Conservation (phyloP, 1,284 basidiomycete genomes). For the Cutaneotrichosporon cutaneum region DNA sequence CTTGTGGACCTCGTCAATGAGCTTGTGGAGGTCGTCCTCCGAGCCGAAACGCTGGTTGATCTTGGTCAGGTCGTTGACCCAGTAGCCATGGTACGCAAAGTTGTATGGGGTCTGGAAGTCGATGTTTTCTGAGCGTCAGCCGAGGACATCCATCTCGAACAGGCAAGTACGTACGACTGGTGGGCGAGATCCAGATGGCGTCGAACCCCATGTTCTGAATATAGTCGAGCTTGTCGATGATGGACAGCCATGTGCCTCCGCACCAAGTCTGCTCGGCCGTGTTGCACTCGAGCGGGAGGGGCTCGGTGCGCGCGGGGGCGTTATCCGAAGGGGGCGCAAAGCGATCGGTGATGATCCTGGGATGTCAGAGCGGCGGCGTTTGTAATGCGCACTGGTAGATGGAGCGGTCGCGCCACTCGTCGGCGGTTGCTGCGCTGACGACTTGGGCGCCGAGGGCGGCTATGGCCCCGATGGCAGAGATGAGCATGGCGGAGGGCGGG, state of each 20-base stretch:
- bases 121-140: slow-evolving; percentile 58
- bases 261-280: slow-evolving; percentile 58
- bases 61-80: slow-evolving; percentile 61
- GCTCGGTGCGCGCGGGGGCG: slow-evolving; percentile 57
- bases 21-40: slow-evolving; percentile 65
- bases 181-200: slow-evolving; percentile 59
- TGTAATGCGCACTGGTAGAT: slow-evolving; percentile 51
- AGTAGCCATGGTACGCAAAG: slow-evolving; percentile 52
- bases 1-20: slow-evolving; percentile 64
- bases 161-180: slow-evolving; percentile 27
- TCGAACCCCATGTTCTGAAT: slow-evolving; percentile 74
- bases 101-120: slow-evolving; percentile 64
- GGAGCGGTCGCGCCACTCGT: slow-evolving; percentile 49
- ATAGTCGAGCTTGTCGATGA: slow-evolving; percentile 71
- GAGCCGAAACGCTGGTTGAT: slow-evolving; percentile 70
- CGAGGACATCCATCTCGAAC: neutral
- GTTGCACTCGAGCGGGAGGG: slow-evolving; percentile 43
- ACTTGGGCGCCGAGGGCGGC: slow-evolving; percentile 16
- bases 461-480: slow-evolving; percentile 11
- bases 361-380: neutral
- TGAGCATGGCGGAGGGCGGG: neutral
- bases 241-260: slow-evolving; percentile 73
- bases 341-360: slow-evolving; percentile 70
- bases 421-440: slow-evolving; percentile 39
- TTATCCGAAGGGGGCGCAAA: slow-evolving; percentile 63